Evolutionary conservation across 2,329 filamentous ascomycete genomes (phyloP).

Genomic region (Aureobasidium melanogenum): DNA sequence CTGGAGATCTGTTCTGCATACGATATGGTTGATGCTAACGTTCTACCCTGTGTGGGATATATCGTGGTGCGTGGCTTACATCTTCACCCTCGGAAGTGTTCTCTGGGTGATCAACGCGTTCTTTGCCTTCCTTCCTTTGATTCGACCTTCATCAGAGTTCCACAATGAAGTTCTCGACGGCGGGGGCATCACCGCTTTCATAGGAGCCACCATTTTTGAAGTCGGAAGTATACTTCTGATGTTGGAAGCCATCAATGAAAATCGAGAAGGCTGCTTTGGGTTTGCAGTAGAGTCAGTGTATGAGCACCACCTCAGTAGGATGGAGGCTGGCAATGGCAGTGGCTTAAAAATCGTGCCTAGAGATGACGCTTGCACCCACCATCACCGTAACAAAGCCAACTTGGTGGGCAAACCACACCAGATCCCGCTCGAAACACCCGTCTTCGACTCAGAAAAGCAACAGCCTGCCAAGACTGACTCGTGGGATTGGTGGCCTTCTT

Average conservation of each 20-base stretch:
- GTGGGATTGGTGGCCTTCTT: constrained; percentile 55
- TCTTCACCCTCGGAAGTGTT: constrained; percentile 44
- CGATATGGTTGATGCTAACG: constrained; percentile 41
- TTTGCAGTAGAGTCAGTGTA: constrained; percentile 51
- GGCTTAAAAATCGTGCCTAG: constrained; percentile 8
- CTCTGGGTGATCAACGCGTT: constrained; percentile 48
- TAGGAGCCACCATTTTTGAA: constrained; percentile 61
- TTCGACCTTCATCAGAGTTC: constrained; percentile 46
- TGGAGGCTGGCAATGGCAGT: not conserved
- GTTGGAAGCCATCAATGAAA: constrained; percentile 61
- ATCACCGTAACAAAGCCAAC: constrained; percentile 28
- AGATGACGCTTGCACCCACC: constrained; percentile 24
- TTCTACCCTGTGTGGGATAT: constrained; percentile 48
- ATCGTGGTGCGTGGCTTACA: constrained; percentile 45
- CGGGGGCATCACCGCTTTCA: constrained; percentile 54
- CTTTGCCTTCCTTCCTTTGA: constrained; percentile 54
- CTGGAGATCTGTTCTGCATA: constrained; percentile 24
- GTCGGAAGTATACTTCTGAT: constrained; percentile 54
- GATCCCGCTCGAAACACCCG: not conserved
- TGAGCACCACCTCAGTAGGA: constrained; percentile 9
- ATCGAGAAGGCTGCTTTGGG: constrained; percentile 56
- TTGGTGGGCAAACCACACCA: constrained; percentile 19
- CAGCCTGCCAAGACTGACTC: not conserved
- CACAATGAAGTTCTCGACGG: constrained; percentile 42
- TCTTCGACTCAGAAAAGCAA: not conserved